Evolutionary conservation across 768 basidiomycete species (phyloP).

Genomic region (Pisolithus sp.): DNA sequence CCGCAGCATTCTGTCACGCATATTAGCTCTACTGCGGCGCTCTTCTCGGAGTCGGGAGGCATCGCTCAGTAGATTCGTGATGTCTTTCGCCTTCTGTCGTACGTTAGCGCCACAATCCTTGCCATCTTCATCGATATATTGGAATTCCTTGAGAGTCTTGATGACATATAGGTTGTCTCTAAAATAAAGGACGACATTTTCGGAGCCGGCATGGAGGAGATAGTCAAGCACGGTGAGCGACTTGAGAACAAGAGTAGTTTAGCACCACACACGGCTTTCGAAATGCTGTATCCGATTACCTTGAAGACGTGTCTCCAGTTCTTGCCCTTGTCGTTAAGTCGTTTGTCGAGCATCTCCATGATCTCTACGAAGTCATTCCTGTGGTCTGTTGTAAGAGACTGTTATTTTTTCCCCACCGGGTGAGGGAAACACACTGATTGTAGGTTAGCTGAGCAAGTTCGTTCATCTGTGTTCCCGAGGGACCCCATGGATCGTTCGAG

Average conservation of each 20-base stretch:
- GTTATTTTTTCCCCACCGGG: neutral
- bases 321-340: slow-evolving; percentile 98
- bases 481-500: slow-evolving; percentile 97
- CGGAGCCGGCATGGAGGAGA: slow-evolving; percentile 90
- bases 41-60: slow-evolving; percentile 80
- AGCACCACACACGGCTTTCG: neutral
- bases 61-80: slow-evolving; percentile 88
- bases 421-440: slow-evolving; percentile 71
- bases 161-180: slow-evolving; percentile 94
- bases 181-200: slow-evolving; percentile 99
- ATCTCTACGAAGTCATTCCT: slow-evolving; percentile 97
- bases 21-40: slow-evolving; percentile 73
- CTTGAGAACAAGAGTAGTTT: slow-evolving; percentile 29
- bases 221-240: slow-evolving; percentile 94
- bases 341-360: slow-evolving; percentile 99
- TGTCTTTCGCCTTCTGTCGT: slow-evolving; percentile 95
- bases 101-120: slow-evolving; percentile 99
- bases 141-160: slow-evolving; percentile 99
- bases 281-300: slow-evolving; percentile 32
- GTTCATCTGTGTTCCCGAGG: slow-evolving; percentile 97
- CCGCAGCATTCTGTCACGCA: slow-evolving; percentile 92
- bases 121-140: slow-evolving; percentile 89
- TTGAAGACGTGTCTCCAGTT: slow-evolving; percentile 99
- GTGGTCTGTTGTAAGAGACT: neutral
- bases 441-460: slow-evolving; percentile 95